These are phyloP conservation scores for Ambrosiella xylebori DNA, from an alignment of 2,329 filamentous ascomycete species.

Conservation along the genomic window DNA sequence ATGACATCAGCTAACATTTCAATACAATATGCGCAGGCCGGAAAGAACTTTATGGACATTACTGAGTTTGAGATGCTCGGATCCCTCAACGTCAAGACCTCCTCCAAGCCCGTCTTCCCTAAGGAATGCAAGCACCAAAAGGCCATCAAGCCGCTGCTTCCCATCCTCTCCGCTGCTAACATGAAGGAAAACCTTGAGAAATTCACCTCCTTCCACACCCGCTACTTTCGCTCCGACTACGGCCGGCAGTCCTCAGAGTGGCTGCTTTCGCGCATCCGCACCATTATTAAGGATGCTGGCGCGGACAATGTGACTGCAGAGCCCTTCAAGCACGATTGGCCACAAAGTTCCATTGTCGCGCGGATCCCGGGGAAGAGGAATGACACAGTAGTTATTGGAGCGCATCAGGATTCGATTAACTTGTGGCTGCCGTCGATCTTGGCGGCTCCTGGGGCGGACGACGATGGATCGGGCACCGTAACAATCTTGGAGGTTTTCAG, in stretches of 20 bases:
- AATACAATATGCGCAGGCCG: slow-evolving; percentile 36
- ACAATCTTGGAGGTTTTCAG: slow-evolving; percentile 87
- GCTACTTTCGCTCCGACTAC: slow-evolving; percentile 64
- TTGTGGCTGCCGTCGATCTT: slow-evolving; percentile 72
- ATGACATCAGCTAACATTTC: not conserved
- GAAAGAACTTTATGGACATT: slow-evolving; percentile 86
- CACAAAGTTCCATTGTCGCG: slow-evolving; percentile 79
- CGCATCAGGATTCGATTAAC: slow-evolving; percentile 92
- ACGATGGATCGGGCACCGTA: slow-evolving; percentile 82
- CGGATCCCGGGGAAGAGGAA: slow-evolving; percentile 75
- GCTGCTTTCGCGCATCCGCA: slow-evolving; percentile 59
- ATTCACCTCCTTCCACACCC: slow-evolving; percentile 63
- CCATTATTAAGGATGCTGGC: slow-evolving; percentile 53
- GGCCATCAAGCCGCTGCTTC: slow-evolving; percentile 48
- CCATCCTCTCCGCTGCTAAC: slow-evolving; percentile 53
- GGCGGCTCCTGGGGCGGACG: slow-evolving; percentile 81
- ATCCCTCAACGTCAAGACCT: slow-evolving; percentile 18
- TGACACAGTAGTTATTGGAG: slow-evolving; percentile 72
- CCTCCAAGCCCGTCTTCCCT: slow-evolving; percentile 41
- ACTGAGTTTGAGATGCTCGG: slow-evolving; percentile 51
- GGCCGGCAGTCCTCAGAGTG: slow-evolving; percentile 76
- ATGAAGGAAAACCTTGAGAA: slow-evolving; percentile 65
- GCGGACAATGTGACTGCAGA: slow-evolving; percentile 52
- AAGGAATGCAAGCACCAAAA: slow-evolving; percentile 45
- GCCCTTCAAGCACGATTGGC: slow-evolving; percentile 70